phyloP scores from a whole-genome alignment of 2,329 filamentous ascomycete species.

The Xylariales sp. region DNA sequence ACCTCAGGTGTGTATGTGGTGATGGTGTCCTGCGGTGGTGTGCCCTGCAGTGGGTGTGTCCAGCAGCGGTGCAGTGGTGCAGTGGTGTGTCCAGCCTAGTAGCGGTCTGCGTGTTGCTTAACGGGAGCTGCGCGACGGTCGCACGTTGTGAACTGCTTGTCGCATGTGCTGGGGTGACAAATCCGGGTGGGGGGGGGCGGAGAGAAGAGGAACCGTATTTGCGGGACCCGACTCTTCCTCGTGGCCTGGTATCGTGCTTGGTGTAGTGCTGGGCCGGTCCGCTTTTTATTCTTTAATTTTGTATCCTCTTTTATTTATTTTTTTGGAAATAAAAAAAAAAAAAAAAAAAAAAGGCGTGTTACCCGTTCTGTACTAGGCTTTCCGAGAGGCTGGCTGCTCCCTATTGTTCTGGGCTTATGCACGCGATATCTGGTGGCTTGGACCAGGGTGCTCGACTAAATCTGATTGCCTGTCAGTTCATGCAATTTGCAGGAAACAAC shows the following conservation, averaged over 20 bases:
- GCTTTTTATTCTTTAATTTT: neutral
- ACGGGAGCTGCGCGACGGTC: constrained; percentile 32
- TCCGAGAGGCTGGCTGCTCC: neutral
- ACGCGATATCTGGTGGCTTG: constrained; percentile 40
- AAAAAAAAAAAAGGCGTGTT: constrained; percentile 36
- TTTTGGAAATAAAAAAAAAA: too few species aligned
- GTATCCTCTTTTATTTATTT: too few species aligned
- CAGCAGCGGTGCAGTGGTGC: too few species aligned
- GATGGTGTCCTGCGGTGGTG: too few species aligned
- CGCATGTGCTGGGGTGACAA: constrained; percentile 39
- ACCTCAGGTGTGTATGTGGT: too few species aligned
- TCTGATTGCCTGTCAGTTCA: constrained; percentile 32
- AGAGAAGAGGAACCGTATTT: constrained; percentile 19
- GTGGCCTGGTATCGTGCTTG: constrained; percentile 41
- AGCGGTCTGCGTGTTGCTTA: constrained; percentile 34
- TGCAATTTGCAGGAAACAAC: constrained; percentile 17
- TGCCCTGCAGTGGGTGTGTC: too few species aligned
- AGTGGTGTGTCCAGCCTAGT: constrained; percentile 3
- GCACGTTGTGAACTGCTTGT: constrained; percentile 34
- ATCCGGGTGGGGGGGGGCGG: constrained; percentile 35
- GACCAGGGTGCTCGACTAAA: constrained; percentile 16
- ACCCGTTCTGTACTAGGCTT: constrained; percentile 42
- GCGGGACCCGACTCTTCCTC: constrained; percentile 41
- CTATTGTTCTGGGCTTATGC: constrained; percentile 34
- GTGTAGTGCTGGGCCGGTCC: constrained; percentile 2